Evolutionary conservation across 331 rosid species (phyloP).

Genomic region (Telfairia occidentalis): DNA sequence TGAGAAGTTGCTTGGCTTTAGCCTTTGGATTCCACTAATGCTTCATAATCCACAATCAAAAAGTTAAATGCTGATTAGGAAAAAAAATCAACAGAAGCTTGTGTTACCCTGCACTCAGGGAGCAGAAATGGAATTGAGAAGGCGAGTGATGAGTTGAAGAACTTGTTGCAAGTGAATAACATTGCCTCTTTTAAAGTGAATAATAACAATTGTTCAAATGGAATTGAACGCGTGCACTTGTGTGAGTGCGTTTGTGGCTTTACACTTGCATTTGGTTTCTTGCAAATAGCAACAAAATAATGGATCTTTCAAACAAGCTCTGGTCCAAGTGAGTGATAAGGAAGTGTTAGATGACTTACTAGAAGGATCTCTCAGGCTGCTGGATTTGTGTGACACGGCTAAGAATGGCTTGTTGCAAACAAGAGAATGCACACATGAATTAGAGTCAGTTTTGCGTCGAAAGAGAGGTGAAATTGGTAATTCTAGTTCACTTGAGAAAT

Average conservation of each 20-base stretch:
- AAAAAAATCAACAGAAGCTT: neutral
- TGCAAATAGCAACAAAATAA: neutral
- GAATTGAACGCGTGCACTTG: neutral
- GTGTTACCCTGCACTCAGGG: neutral
- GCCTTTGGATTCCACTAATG: neutral
- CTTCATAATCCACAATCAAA: neutral
- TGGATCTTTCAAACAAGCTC: constrained; percentile 22
- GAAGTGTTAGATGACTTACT: constrained; percentile 18
- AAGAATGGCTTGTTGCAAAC: constrained; percentile 25
- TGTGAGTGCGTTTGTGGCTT: neutral
- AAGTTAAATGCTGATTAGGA: neutral
- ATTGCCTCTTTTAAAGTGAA: neutral
- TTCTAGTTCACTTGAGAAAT: constrained; percentile 10
- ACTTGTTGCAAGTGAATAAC: neutral
- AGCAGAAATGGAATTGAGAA: neutral
- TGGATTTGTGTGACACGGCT: constrained; percentile 24
- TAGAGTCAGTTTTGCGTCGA: constrained; percentile 16
- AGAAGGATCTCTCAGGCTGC: constrained; percentile 29
- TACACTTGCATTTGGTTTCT: too few relatives aligned
- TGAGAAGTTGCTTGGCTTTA: neutral
- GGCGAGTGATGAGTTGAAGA: neutral
- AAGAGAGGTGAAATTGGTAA: constrained; percentile 8
- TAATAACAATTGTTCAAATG: neutral
- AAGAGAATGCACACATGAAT: constrained; percentile 23
- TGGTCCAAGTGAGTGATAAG: constrained; percentile 25